These are phyloP conservation scores for Avena sativa DNA, from an alignment of 176 grass and related monocot species.

Conservation along the genomic window DNA sequence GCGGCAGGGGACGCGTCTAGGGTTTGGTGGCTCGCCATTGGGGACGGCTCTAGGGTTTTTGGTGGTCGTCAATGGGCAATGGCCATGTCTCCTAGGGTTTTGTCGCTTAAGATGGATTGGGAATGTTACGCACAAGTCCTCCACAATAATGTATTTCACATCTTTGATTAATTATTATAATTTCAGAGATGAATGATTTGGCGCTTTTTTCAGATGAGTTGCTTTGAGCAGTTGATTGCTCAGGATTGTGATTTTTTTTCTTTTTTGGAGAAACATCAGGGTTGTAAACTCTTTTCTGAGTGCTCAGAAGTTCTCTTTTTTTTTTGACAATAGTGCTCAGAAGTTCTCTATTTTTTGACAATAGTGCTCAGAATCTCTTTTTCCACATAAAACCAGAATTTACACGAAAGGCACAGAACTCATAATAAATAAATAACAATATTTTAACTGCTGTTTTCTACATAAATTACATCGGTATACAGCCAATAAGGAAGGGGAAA, in stretches of 20 bases:
- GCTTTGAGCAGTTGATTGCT: background rate
- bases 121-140: background rate
- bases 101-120: background rate
- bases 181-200: no score
- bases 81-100: background rate
- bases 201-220: background rate
- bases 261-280: background rate
- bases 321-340: no score
- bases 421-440: background rate
- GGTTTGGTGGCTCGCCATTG: slow-evolving; percentile 43
- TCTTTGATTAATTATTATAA: background rate
- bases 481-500: slow-evolving; percentile 23
- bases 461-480: slow-evolving; percentile 28
- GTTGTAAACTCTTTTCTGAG: background rate
- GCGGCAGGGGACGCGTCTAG: slow-evolving; percentile 27
- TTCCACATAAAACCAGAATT: background rate
- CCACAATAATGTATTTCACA: background rate
- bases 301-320: no score
- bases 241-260: background rate
- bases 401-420: background rate
- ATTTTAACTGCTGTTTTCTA: slow-evolving; percentile 25
- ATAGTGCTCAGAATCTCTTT: no score
- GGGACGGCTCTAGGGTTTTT: slow-evolving; percentile 46
- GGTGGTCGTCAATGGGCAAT: background rate
- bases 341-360: no score